Evolutionary conservation across 2,329 filamentous ascomycete species (phyloP).

Genomic region (Aureobasidium uvarum): DNA sequence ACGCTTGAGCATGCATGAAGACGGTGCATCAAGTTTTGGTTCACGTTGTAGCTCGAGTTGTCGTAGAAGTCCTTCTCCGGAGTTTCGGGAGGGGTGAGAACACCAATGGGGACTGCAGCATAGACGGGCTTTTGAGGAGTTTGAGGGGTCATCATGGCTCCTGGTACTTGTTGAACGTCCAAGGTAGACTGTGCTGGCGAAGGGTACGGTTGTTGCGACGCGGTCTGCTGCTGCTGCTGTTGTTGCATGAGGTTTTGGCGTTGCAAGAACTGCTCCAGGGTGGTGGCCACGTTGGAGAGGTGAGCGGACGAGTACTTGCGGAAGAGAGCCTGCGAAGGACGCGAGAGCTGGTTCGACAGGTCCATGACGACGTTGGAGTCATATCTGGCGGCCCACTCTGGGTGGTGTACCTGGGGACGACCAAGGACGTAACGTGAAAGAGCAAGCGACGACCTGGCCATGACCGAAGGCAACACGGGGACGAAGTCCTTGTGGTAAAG

Average conservation of each 20-base stretch:
- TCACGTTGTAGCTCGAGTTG: slow-evolving; percentile 31
- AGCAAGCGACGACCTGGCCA: slow-evolving; percentile 83
- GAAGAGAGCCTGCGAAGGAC: slow-evolving; percentile 65
- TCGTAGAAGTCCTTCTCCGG: slow-evolving; percentile 57
- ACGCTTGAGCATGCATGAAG: slow-evolving; percentile 33
- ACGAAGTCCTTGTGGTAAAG: slow-evolving; percentile 98
- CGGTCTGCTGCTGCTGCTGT: slow-evolving; percentile 28
- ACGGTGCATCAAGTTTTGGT: slow-evolving; percentile 30
- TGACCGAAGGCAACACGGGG: slow-evolving; percentile 82
- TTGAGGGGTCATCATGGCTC: slow-evolving; percentile 67
- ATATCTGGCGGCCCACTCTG: slow-evolving; percentile 70
- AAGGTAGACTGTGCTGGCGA: slow-evolving; percentile 30
- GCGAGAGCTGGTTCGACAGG: slow-evolving; percentile 63
- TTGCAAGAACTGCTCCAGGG: slow-evolving; percentile 65
- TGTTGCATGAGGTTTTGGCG: slow-evolving; percentile 51
- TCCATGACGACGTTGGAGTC: slow-evolving; percentile 66
- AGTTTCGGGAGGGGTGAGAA: slow-evolving; percentile 82
- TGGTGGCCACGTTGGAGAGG: slow-evolving; percentile 62
- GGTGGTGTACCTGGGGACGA: slow-evolving; percentile 68
- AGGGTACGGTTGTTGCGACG: slow-evolving; percentile 28
- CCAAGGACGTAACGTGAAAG: slow-evolving; percentile 83
- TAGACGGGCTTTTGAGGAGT: slow-evolving; percentile 76
- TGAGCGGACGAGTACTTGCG: slow-evolving; percentile 68
- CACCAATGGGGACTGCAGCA: slow-evolving; percentile 65
- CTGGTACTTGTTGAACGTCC: slow-evolving; percentile 49